Conservation (phyloP, 805 yeast species). For the Cyberlindnera sargentensis region DNA sequence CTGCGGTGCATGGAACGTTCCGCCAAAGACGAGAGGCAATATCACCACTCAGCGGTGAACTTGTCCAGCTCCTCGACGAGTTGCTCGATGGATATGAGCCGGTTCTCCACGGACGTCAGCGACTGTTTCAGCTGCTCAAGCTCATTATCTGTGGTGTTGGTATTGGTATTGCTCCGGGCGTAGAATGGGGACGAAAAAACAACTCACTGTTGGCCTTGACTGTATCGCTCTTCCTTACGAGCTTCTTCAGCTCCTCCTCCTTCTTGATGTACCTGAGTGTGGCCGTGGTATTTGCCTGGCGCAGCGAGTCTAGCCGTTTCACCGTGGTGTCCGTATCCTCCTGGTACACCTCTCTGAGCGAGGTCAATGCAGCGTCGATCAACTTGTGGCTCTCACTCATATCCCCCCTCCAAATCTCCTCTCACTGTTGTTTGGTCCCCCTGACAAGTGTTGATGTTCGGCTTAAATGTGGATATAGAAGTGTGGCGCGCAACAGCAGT, state of each 20-base stretch:
- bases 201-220: conserved; percentile 3
- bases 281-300: conserved; percentile 52
- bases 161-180: too few species aligned
- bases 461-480: too few species aligned
- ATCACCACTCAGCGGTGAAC: conserved; percentile 8
- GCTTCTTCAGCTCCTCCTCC: conserved; percentile 33
- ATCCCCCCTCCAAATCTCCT: too few species aligned
- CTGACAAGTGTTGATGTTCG: too few species aligned
- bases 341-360: conserved; percentile 28
- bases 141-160: conserved; percentile 22
- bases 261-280: conserved; percentile 43
- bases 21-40: neutral
- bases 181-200: too few species aligned
- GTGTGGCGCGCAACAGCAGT: too few species aligned
- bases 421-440: too few species aligned
- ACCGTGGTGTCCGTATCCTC: conserved; percentile 32
- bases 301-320: conserved; percentile 40
- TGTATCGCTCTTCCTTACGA: conserved; percentile 17
- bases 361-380: conserved; percentile 23
- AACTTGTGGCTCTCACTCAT: conserved; percentile 15
- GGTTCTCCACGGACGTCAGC: conserved; percentile 10
- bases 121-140: conserved; percentile 12
- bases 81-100: conserved; percentile 12
- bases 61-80: conserved; percentile 15
- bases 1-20: too few species aligned